Evolutionary conservation across 192 early-diverging fungal genomes (phyloP), one percentile per base, ranked within the genome.

Genomic region (Lunasporangiospora selenospora): DNA sequence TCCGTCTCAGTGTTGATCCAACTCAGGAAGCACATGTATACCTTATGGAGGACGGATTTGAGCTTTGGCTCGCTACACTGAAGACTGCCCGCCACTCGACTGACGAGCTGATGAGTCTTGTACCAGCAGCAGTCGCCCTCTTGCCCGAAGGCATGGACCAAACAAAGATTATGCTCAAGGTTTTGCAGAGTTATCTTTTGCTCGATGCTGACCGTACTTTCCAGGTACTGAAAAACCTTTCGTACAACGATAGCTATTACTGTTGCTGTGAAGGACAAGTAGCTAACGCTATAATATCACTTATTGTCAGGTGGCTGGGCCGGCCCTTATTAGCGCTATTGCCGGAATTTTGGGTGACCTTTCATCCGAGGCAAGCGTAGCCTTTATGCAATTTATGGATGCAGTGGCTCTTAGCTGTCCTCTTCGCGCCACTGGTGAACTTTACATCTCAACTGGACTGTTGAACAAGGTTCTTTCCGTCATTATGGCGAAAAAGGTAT

Each of bases 11-110:
- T 75, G 71, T 93, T 12, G 83, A 92, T 48, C 80, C 85, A 0
- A 80, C 79, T 56, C 58, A 87, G 75, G 81, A 84, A 18, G 85
- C 81, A 2, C 89, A 93, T 76, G 77, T 93, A 6, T 96, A 95
- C 49, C 55, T 98, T 53, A 80, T 95, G 24, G 96, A 96, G 58
- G 96, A 98, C 56, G 92, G 87, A 3, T 79, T 96, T n/a, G 93
- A 95, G 52, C 80, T 98, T 15, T 96, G 94, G 96, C 83, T 85
- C 39, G 85, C 88, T 4, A 85, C 88, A 0, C n/a, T 98, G 12
- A 89, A 90, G 79, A 92, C 89, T 67, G 76, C 88, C 0, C 52
- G 86, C 1, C 29, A 62, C 11, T 66, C 80, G 21, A 86, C 83
- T 9, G 73, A 77, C 8, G 70, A 80, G 34, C 46, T 98, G 5